Conservation (phyloP, 1,284 basidiomycete species). For the Fomitopsis betulina region DNA sequence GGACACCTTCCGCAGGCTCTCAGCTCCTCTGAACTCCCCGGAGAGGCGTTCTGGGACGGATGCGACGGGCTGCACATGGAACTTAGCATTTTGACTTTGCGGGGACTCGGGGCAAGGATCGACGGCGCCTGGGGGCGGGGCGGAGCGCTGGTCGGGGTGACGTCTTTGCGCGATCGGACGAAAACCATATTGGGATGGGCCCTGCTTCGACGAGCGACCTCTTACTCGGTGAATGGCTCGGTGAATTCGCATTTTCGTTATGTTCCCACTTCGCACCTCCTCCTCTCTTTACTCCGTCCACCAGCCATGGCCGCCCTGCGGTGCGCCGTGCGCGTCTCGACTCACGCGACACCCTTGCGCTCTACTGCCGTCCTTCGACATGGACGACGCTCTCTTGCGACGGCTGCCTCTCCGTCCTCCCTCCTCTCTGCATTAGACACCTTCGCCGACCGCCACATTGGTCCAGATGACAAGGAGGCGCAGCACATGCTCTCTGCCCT, state of each 20-base stretch:
- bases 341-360: slow-evolving; percentile 26
- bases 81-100: slow-evolving; percentile 1
- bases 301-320: slow-evolving; percentile 44
- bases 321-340: slow-evolving; percentile 26
- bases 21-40: neutral
- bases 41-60: neutral
- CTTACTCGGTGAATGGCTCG: slow-evolving; percentile 67
- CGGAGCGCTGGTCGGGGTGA: slow-evolving; percentile 17
- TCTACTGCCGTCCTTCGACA: slow-evolving; percentile 1
- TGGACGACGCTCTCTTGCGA: slow-evolving; percentile 44
- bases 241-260: slow-evolving; percentile 34
- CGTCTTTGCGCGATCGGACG: neutral
- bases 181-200: slow-evolving; percentile 10
- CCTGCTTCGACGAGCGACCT: slow-evolving; percentile 20
- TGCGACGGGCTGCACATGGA: neutral
- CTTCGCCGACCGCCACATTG: slow-evolving; percentile 86
- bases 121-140: slow-evolving; percentile 4
- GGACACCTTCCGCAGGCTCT: neutral
- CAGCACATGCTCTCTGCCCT: slow-evolving; percentile 75
- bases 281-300: slow-evolving; percentile 19
- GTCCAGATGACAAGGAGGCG: slow-evolving; percentile 77
- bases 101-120: slow-evolving; percentile 5
- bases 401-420: slow-evolving; percentile 51
- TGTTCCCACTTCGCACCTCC: slow-evolving; percentile 13
- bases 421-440: slow-evolving; percentile 83